Evolutionary conservation across 108 stramenopile genomes (phyloP).

Genomic region (Phaeodactylum tricornutum): DNA sequence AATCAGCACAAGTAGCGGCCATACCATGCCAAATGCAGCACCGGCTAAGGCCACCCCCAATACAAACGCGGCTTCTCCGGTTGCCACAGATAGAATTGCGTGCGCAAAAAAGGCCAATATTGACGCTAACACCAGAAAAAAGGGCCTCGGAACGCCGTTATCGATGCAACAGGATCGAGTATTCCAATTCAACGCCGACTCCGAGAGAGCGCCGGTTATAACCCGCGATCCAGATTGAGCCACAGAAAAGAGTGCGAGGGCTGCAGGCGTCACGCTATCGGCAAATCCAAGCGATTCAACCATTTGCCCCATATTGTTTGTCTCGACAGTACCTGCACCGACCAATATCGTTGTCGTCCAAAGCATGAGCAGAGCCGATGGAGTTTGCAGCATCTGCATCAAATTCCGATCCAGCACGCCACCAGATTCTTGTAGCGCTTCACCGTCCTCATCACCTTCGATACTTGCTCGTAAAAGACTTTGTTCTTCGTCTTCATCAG

Average conservation of each 20-base stretch:
- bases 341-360: constrained; percentile 66
- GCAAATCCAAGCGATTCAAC: constrained; percentile 62
- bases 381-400: constrained; percentile 59
- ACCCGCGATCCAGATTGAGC: constrained; percentile 69
- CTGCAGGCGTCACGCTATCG: constrained; percentile 41
- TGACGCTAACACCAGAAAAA: constrained; percentile 61
- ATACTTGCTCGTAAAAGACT: constrained; percentile 7
- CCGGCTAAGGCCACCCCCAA: constrained; percentile 64
- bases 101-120: constrained; percentile 48
- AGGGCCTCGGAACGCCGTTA: constrained; percentile 52
- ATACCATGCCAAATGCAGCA: constrained; percentile 74
- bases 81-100: constrained; percentile 41
- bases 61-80: constrained; percentile 45
- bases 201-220: constrained; percentile 53
- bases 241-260: constrained; percentile 67
- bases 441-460: constrained; percentile 2
- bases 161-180: constrained; percentile 32
- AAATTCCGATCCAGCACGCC: constrained; percentile 49
- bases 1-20: constrained; percentile 77
- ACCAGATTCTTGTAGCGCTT: constrained; percentile 7
- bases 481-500: constrained; percentile 17
- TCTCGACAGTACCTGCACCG: constrained; percentile 75
- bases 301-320: constrained; percentile 82
- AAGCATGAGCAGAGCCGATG: constrained; percentile 64
- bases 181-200: constrained; percentile 44